A percentile compares a stretch with the other conserved stretches of the same genome.
Conservation (phyloP, 805 yeast species). For the Pichia sporocuriosa region DNA sequence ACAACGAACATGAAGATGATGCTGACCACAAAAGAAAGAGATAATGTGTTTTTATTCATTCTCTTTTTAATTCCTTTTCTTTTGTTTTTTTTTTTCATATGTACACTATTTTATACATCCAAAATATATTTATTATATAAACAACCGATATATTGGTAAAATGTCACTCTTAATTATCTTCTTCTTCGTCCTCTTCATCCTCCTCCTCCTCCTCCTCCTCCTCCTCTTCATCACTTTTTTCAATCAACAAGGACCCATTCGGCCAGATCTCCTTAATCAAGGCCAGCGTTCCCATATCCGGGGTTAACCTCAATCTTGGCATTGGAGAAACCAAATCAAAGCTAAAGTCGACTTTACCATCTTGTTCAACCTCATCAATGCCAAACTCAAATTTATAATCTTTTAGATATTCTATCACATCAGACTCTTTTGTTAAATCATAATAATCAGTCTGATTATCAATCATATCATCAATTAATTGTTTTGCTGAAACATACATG, state of each 20-base stretch:
- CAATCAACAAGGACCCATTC: slow-evolving; percentile 32
- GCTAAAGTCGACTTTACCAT: slow-evolving; percentile 21
- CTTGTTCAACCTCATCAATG: slow-evolving; percentile 8
- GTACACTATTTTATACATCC: too few species aligned
- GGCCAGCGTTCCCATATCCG: slow-evolving; percentile 16
- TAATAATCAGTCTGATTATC: too few species aligned
- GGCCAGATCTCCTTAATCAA: slow-evolving; percentile 32
- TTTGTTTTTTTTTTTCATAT: too few species aligned
- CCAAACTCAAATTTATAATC: slow-evolving; percentile 6
- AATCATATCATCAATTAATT: slow-evolving; percentile 18
- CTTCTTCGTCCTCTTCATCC: slow-evolving; percentile 8
- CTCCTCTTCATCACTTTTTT: slow-evolving; percentile 19
- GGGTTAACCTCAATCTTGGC: slow-evolving; percentile 28
- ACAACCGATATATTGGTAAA: too few species aligned
- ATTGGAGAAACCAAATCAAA: slow-evolving; percentile 32
- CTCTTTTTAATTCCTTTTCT: too few species aligned
- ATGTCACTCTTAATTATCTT: too few species aligned
- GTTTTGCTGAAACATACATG: slow-evolving; percentile 39
- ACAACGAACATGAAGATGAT: neutral
- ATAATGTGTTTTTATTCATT: slow-evolving; percentile 7
- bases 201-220: slow-evolving; percentile 19
- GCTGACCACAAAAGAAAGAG: slow-evolving; percentile 20
- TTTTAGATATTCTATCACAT: slow-evolving; percentile 11
- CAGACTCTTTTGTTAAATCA: slow-evolving; percentile 10
- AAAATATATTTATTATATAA: too few species aligned